Evolutionary conservation across 352 stramenopile genomes (phyloP), one percentile per base, ranked within the genome.

Genomic region (Globisporangium solare): DNA sequence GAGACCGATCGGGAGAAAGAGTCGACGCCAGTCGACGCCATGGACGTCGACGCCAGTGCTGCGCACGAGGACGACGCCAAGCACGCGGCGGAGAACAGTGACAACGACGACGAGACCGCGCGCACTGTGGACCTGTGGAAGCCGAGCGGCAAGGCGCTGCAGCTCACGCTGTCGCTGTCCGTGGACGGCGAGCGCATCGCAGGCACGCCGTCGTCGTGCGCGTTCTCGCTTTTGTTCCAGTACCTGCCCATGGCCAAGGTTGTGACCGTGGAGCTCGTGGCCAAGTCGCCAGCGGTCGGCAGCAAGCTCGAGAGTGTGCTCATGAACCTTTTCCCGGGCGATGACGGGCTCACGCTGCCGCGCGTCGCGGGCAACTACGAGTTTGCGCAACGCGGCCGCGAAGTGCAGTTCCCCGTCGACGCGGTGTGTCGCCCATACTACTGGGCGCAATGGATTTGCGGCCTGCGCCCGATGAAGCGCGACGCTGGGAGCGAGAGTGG

Each of bases 361-460:
- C 72, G 67, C 10, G 43, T 78, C 31, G 63, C 69, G 0, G 65
- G 68, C 6, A 79, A 73, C 48, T 90, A 92, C 58, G 60, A 68
- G 53, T 85, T 79, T 40, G 48, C 66, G 8, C 58, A 51, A 12
- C 42, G 35, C 2, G 59, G 61, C 1, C 47, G 47, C 3, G 82
- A 90, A 45, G 50, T 88, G 6, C 47, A 65, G 27, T 89, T 86
- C 54, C 76, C 78, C 2, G 54, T 51, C 1, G 66, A 78, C 27
- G 54, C 68, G 20, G 47, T 32, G 1, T 73, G 62, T 39, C 74
- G 78, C 42, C 83, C 83, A 35, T 92, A 85, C 58, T 71, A 82
- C 51, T 92, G 83, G 83, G 67, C 74, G 0, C 79, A 92, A 37
- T 92, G 79, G 79, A 80, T 92, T 35, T 89, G 77, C 32, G 82